Percentiles rank a stretch among this genome's conserved stretches.
phyloP scores from a whole-genome alignment of 257 asterid genomes.

The Solanum gracilifrons region DNA sequence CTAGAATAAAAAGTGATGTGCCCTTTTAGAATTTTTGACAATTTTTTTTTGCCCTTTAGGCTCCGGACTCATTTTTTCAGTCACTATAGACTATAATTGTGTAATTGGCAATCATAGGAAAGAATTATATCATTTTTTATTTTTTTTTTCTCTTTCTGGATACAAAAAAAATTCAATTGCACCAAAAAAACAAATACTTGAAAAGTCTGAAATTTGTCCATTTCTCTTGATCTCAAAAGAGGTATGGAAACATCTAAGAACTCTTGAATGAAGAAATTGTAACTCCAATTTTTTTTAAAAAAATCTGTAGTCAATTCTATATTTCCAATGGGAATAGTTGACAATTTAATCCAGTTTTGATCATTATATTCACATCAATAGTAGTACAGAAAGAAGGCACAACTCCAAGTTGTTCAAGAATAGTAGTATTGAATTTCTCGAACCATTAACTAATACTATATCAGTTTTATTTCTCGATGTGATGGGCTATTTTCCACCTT shows the following conservation, averaged over 20 bases:
- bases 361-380: background rate
- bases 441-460: background rate
- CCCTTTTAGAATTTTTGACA: too few species aligned
- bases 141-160: too few species aligned
- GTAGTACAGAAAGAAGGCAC: background rate
- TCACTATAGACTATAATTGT: too few species aligned
- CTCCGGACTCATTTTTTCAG: too few species aligned
- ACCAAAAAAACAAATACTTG: slow-evolving; percentile 4
- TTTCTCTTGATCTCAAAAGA: background rate
- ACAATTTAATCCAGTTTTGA: background rate
- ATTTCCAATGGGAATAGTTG: background rate
- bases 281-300: background rate
- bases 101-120: too few species aligned
- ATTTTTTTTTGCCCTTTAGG: too few species aligned
- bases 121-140: too few species aligned
- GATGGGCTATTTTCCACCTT: background rate
- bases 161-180: too few species aligned
- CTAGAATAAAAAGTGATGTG: too few species aligned
- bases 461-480: background rate
- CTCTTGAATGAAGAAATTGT: background rate
- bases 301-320: background rate
- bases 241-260: background rate
- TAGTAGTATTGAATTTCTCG: background rate
- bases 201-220: background rate
- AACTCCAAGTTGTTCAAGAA: background rate